Conservation (phyloP, 2,329 filamentous ascomycete genomes). For the Cercospora beticola region DNA sequence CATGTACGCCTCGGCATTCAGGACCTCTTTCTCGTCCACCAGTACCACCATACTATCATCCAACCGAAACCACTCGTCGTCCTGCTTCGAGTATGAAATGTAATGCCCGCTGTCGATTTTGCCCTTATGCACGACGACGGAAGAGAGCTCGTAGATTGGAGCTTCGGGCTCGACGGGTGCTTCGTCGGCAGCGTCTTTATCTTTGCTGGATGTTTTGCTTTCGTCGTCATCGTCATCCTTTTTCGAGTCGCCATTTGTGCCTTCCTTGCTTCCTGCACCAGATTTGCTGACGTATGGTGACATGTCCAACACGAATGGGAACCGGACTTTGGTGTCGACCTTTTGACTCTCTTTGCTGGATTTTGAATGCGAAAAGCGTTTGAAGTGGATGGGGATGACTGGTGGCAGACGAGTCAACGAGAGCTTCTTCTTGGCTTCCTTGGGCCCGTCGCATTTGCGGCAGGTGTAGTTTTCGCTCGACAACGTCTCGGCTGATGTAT, state of each 20-base stretch:
- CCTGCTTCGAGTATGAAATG: slow-evolving; percentile 81
- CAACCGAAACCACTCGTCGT: slow-evolving; percentile 89
- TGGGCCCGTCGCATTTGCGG: slow-evolving; percentile 69
- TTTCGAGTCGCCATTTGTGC: slow-evolving; percentile 42
- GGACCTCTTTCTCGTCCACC: slow-evolving; percentile 79
- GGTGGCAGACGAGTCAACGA: slow-evolving; percentile 83
- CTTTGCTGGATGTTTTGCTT: slow-evolving; percentile 17
- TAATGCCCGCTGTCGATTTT: slow-evolving; percentile 93
- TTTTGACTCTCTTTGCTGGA: slow-evolving; percentile 76
- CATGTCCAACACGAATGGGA: slow-evolving; percentile 86
- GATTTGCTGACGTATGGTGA: slow-evolving; percentile 69
- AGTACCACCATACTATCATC: slow-evolving; percentile 91
- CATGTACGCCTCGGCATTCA: slow-evolving; percentile 83
- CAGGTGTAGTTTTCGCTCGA: slow-evolving; percentile 79
- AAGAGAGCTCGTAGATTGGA: slow-evolving; percentile 82
- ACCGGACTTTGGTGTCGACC: slow-evolving; percentile 81
- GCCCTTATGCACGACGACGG: slow-evolving; percentile 89
- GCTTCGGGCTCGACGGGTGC: slow-evolving; percentile 35
- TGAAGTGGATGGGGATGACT: slow-evolving; percentile 87
- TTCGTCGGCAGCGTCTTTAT: slow-evolving; percentile 13
- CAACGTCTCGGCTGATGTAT: slow-evolving; percentile 77
- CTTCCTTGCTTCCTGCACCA: slow-evolving; percentile 15
- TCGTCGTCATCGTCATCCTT: slow-evolving; percentile 23
- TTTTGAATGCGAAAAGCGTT: slow-evolving; percentile 49
- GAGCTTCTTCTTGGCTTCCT: slow-evolving; percentile 80